These are phyloP conservation scores for Fusarium penzigii DNA, from an alignment of 2,329 filamentous ascomycete species.

Conservation along the genomic window DNA sequence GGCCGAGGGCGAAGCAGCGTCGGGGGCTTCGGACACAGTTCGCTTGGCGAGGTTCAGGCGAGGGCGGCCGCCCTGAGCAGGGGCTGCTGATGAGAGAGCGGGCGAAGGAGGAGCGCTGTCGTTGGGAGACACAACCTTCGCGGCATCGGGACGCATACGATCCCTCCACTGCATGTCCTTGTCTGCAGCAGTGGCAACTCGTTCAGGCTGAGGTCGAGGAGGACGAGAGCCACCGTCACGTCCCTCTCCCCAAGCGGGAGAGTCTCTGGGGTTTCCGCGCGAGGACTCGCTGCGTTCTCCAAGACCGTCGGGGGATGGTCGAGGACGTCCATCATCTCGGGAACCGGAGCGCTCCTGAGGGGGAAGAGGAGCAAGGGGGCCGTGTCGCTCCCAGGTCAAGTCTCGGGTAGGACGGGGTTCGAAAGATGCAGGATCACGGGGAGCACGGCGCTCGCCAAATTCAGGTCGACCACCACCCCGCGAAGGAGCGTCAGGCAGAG, in stretches of 20 bases:
- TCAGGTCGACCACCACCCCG: conserved; percentile 53
- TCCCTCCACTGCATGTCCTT: conserved; percentile 91
- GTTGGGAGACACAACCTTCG: conserved; percentile 67
- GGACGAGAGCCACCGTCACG: conserved; percentile 77
- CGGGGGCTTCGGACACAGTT: conserved; percentile 75
- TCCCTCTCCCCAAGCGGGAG: conserved; percentile 76
- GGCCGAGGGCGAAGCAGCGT: conserved; percentile 51
- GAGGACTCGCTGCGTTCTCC: conserved; percentile 59
- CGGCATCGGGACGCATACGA: conserved; percentile 81
- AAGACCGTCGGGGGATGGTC: conserved; percentile 51
- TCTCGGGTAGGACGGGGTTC: conserved; percentile 68
- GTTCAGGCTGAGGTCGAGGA: conserved; percentile 67
- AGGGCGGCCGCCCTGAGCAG: conserved; percentile 64
- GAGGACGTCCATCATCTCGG: conserved; percentile 57
- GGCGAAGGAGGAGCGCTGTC: conserved; percentile 76
- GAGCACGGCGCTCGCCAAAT: conserved; percentile 62
- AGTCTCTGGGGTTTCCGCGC: conserved; percentile 64
- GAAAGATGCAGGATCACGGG: conserved; percentile 58
- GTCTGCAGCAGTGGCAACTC: conserved; percentile 83
- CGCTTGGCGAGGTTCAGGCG: conserved; percentile 88
- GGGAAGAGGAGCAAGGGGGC: conserved; percentile 76
- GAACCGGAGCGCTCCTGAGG: conserved; percentile 52
- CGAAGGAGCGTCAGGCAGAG: conserved; percentile 71
- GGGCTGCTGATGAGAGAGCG: conserved; percentile 53
- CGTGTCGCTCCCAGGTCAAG: conserved; percentile 91